Evolutionary conservation across 2,329 filamentous ascomycete genomes (phyloP).

Genomic region (Pseudocercospora vitis): DNA sequence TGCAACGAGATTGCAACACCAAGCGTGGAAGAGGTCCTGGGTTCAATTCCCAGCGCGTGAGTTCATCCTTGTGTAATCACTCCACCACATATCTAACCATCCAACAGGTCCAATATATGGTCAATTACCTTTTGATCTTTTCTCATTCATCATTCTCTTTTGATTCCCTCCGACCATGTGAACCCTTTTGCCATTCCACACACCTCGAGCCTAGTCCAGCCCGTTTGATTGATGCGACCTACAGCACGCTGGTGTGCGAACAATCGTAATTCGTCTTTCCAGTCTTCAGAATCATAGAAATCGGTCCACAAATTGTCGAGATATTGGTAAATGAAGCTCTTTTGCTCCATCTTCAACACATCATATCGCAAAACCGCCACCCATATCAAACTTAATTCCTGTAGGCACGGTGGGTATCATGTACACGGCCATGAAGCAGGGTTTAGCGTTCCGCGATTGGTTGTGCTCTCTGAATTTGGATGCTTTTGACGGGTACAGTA

Average conservation of each 20-base stretch:
- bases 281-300: no score
- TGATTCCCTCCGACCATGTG: background rate
- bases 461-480: background rate
- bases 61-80: background rate
- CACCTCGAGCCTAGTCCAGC: no score
- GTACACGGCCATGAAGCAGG: background rate
- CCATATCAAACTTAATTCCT: no score
- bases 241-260: no score
- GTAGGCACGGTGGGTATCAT: background rate
- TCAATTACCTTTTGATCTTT: background rate
- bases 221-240: no score
- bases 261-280: no score
- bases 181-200: background rate
- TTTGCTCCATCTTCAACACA: no score
- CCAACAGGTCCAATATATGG: background rate
- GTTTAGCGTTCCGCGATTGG: background rate
- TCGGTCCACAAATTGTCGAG: no score
- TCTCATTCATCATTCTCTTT: background rate
- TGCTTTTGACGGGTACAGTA: background rate
- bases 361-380: no score
- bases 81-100: background rate
- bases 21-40: background rate
- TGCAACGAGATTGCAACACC: background rate
- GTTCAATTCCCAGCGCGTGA: background rate
- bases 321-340: no score